phyloP scores from a whole-genome alignment of 108 stramenopile genomes.

The Nitzschia palea region DNA sequence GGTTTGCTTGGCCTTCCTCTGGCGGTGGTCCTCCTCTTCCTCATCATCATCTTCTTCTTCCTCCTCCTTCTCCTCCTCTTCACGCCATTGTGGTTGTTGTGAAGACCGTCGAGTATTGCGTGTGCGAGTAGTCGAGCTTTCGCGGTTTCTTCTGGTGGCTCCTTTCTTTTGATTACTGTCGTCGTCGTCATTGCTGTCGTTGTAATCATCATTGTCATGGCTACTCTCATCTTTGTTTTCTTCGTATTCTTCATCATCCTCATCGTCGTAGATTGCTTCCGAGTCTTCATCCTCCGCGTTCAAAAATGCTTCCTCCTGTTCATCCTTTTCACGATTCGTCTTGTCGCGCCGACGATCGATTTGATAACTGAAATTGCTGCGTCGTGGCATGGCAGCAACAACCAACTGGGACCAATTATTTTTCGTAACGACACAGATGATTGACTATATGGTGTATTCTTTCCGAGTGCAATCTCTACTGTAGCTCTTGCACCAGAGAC shows the following conservation, averaged over 20 bases:
- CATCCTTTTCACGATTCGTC: neutral
- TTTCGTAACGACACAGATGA: too few species aligned
- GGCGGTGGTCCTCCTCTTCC: neutral
- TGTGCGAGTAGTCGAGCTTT: too few species aligned
- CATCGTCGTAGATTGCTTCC: neutral
- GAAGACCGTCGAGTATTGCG: too few species aligned
- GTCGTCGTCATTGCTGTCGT: neutral
- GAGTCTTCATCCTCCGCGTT: neutral
- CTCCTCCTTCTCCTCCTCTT: too few species aligned
- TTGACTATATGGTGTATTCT: too few species aligned
- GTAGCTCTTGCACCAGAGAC: too few species aligned
- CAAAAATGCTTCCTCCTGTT: neutral
- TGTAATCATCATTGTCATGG: neutral
- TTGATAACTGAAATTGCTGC: neutral
- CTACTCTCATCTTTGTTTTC: neutral
- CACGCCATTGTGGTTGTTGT: too few species aligned
- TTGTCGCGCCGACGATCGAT: neutral
- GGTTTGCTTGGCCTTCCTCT: neutral
- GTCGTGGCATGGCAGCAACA: slow-evolving; percentile 3
- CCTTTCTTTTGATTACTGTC: too few species aligned
- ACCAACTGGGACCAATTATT: too few species aligned
- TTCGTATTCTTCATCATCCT: neutral
- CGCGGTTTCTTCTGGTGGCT: neutral
- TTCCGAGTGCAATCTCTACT: too few species aligned
- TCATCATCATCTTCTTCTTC: neutral